These are phyloP conservation scores for Fusarium abutilonis DNA, from an alignment of 2,329 filamentous ascomycete species.

Conservation along the genomic window DNA sequence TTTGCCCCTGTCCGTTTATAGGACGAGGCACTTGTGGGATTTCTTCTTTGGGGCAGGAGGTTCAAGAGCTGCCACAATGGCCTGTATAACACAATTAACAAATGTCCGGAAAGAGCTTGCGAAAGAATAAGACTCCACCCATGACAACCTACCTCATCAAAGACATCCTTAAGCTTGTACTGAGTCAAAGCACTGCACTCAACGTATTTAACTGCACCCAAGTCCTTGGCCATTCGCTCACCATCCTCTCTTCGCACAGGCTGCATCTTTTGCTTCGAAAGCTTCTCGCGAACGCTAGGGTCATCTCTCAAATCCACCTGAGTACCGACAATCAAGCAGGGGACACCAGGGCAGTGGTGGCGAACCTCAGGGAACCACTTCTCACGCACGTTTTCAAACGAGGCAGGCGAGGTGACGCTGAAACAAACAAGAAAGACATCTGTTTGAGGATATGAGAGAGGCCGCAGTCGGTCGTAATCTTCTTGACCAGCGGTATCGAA, in stretches of 20 bases:
- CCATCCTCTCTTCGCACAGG: slow-evolving; percentile 93
- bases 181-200: slow-evolving; percentile 98
- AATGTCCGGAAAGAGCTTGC: background rate
- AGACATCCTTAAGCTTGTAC: slow-evolving; percentile 98
- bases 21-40: slow-evolving; percentile 73
- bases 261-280: slow-evolving; percentile 94
- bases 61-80: slow-evolving; percentile 94
- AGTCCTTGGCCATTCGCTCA: slow-evolving; percentile 94
- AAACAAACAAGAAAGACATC: slow-evolving; percentile 99
- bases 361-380: slow-evolving; percentile 99
- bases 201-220: slow-evolving; percentile 98
- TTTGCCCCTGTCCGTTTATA: slow-evolving; percentile 57
- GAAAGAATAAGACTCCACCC: background rate
- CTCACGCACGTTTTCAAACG: slow-evolving; percentile 98
- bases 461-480: slow-evolving; percentile 97
- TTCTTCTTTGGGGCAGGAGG: slow-evolving; percentile 85
- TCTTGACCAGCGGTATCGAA: slow-evolving; percentile 99
- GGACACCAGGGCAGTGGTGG: slow-evolving; percentile 97
- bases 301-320: slow-evolving; percentile 97
- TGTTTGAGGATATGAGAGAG: slow-evolving; percentile 96
- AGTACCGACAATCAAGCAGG: slow-evolving; percentile 96
- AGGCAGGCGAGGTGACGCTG: slow-evolving; percentile 95
- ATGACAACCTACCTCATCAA: slow-evolving; percentile 82
- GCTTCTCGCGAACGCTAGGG: slow-evolving; percentile 84
- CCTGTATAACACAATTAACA: slow-evolving; percentile 63